These are phyloP conservation scores for Aspergillus bertholletiae DNA, from an alignment of 495 filamentous ascomycete genomes.

Conservation along the genomic window DNA sequence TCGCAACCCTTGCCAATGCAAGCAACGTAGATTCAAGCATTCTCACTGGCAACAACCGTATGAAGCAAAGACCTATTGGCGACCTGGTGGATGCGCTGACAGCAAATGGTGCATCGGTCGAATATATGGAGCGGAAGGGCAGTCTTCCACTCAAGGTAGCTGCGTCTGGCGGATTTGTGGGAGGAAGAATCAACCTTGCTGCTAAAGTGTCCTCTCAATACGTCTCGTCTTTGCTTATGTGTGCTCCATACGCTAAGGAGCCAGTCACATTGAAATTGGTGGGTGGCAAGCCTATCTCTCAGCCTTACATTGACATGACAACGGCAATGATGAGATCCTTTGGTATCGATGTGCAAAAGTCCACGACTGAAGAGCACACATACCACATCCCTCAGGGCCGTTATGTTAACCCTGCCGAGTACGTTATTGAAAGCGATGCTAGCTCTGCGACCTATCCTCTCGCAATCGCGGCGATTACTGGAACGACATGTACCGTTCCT, in stretches of 20 bases:
- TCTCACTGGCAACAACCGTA: constrained; percentile 89
- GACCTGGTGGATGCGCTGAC: constrained; percentile 89
- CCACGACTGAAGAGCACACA: constrained; percentile 73
- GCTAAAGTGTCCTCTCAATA: constrained; percentile 97
- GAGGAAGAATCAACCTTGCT: constrained; percentile 85
- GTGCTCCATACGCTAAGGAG: constrained; percentile 91
- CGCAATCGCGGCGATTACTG: constrained; percentile 90
- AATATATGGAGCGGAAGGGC: constrained; percentile 73
- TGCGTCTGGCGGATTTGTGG: constrained; percentile 82
- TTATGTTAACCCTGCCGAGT: constrained; percentile 82
- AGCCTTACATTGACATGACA: constrained; percentile 98
- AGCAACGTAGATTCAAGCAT: constrained; percentile 62
- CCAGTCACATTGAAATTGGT: constrained; percentile 87
- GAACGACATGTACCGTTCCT: constrained; percentile 89
- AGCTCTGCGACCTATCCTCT: constrained; percentile 97
- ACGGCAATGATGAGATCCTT: constrained; percentile 96
- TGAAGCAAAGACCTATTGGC: constrained; percentile 94
- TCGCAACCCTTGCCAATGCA: constrained; percentile 77
- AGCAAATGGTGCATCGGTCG: constrained; percentile 75
- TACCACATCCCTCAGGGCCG: constrained; percentile 88
- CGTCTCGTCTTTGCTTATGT: constrained; percentile 95
- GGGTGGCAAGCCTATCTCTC: constrained; percentile 93
- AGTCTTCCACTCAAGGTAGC: constrained; percentile 82
- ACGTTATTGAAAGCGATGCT: constrained; percentile 93
- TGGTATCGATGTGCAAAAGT: constrained; percentile 74